phyloP scores from a whole-genome alignment of 108 stramenopile species.

The Chaetoceros tenuissimus region DNA sequence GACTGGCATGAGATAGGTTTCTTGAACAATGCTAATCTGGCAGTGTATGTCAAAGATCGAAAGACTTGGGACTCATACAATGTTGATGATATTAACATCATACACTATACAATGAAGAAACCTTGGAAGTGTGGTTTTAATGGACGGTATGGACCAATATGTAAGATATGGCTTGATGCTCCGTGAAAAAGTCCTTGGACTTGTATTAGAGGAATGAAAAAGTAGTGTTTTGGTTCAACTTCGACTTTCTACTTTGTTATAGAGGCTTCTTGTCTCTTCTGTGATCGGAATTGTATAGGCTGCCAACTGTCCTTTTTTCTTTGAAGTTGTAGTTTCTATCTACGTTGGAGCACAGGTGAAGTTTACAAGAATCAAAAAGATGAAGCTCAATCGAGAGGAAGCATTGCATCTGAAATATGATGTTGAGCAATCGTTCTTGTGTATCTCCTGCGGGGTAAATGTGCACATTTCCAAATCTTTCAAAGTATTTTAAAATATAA shows the following conservation, averaged over 20 bases:
- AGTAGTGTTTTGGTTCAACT: too few relatives aligned
- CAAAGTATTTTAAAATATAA: too few relatives aligned
- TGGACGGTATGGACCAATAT: conserved; percentile 10
- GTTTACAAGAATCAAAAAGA: neutral
- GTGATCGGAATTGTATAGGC: conserved; percentile 20
- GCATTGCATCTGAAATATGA: too few relatives aligned
- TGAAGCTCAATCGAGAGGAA: too few relatives aligned
- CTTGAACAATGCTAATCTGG: conserved; percentile 14
- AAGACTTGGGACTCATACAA: conserved; percentile 11
- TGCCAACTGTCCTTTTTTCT: conserved; percentile 6
- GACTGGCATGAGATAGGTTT: conserved; percentile 19
- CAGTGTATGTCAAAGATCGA: conserved; percentile 4
- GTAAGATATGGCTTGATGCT: conserved; percentile 10
- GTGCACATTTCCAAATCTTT: too few relatives aligned
- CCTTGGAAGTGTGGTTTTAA: conserved; percentile 10
- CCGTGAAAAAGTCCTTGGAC: too few relatives aligned
- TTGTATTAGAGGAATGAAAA: too few relatives aligned
- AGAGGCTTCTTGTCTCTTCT: conserved; percentile 1
- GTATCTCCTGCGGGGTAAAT: too few relatives aligned
- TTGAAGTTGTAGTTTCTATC: neutral
- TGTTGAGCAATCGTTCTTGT: too few relatives aligned
- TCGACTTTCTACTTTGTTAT: conserved; percentile 13
- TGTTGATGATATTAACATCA: conserved; percentile 10
- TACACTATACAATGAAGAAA: conserved; percentile 18
- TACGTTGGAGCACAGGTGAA: neutral